Percentiles rank a stretch among this genome's conserved stretches.
These are phyloP conservation scores for Trametes cinnabarina DNA, from an alignment of 768 basidiomycete species.

Conservation along the genomic window DNA sequence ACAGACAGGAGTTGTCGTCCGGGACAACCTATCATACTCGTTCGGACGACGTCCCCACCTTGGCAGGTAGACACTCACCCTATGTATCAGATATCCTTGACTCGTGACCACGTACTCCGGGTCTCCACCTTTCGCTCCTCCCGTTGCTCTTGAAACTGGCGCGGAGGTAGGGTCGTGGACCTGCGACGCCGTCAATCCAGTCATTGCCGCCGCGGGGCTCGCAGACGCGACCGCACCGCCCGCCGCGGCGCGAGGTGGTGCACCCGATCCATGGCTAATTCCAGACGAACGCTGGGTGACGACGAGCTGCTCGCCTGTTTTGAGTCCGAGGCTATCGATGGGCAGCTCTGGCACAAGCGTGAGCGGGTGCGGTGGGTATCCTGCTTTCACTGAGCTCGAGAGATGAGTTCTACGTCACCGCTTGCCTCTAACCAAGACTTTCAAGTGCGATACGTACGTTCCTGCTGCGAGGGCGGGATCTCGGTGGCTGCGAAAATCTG, in stretches of 20 bases:
- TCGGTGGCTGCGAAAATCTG: constrained; percentile 64
- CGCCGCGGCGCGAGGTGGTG: constrained; percentile 4
- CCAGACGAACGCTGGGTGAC: constrained; percentile 47
- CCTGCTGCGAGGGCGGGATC: constrained; percentile 76
- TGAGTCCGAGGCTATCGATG: constrained; percentile 72
- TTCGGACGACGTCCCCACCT: background rate
- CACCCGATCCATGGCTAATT: constrained; percentile 8
- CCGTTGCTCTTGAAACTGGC: constrained; percentile 16
- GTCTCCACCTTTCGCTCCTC: constrained; percentile 32
- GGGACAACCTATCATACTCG: constrained; percentile 64
- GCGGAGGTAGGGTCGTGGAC: constrained; percentile 16
- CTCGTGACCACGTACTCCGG: constrained; percentile 61
- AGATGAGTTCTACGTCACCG: background rate
- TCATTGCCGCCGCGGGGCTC: constrained; percentile 24
- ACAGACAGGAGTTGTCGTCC: constrained; percentile 97
- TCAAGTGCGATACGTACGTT: constrained; percentile 46
- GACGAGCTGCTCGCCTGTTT: constrained; percentile 82
- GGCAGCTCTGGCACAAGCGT: constrained; percentile 73
- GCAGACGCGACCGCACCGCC: constrained; percentile 17
- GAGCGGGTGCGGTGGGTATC: constrained; percentile 80
- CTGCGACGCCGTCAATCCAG: constrained; percentile 26
- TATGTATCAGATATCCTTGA: constrained; percentile 63
- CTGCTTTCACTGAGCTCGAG: constrained; percentile 59
- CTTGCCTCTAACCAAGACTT: too few relatives aligned
- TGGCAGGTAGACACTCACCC: constrained; percentile 40